phyloP scores from a whole-genome alignment of 1,139 yeast genomes.

The Pichia sp. region DNA sequence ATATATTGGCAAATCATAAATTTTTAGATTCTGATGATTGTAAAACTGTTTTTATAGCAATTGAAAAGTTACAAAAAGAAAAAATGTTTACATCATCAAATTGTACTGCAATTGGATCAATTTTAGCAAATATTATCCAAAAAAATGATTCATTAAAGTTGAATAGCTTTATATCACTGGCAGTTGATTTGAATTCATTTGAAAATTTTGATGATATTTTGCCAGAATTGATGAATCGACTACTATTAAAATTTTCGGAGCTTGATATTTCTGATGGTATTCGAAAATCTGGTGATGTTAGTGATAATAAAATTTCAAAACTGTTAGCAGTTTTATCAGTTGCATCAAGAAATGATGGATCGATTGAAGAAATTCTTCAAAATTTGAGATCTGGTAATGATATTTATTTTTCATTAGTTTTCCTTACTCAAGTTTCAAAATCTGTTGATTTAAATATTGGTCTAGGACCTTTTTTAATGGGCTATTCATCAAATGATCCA shows the following conservation, averaged over 20 bases:
- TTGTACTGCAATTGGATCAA: conserved; percentile 10
- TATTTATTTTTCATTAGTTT: conserved; percentile 31
- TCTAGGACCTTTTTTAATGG: conserved; percentile 31
- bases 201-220: conserved; percentile 18
- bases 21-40: conserved; percentile 13
- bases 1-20: conserved; percentile 4
- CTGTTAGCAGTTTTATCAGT: conserved; percentile 39
- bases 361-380: conserved; percentile 31
- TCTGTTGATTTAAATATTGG: conserved; percentile 28
- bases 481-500: conserved; percentile 33
- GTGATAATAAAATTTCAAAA: conserved; percentile 27
- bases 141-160: conserved; percentile 5
- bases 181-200: conserved; percentile 4
- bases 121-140: conserved; percentile 8
- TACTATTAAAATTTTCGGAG: conserved; percentile 12
- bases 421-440: conserved; percentile 44
- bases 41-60: background rate
- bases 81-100: conserved; percentile 13
- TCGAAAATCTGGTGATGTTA: conserved; percentile 14
- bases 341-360: conserved; percentile 30
- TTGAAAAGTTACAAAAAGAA: conserved; percentile 11
- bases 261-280: conserved; percentile 11
- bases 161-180: conserved; percentile 10
- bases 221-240: conserved; percentile 15
- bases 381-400: conserved; percentile 30